A percentile compares a stretch with the other conserved stretches of the same genome.
These are phyloP conservation scores for Tricholoma terreum DNA, from an alignment of 768 basidiomycete species.

Conservation along the genomic window DNA sequence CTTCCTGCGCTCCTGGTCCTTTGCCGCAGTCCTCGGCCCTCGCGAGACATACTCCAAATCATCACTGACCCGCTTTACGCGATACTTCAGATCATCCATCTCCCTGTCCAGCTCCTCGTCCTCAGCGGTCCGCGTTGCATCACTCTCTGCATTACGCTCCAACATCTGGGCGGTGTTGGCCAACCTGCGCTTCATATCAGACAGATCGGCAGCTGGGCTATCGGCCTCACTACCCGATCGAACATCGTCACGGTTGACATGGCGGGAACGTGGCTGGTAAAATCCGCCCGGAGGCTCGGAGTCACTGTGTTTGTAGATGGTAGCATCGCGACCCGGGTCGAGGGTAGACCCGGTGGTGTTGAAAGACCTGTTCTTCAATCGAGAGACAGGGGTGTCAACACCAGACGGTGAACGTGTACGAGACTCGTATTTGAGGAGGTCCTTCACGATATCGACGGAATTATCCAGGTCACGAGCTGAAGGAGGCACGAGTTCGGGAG, in stretches of 20 bases:
- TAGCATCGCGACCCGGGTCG: slow-evolving; percentile 76
- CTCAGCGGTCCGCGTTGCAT: slow-evolving; percentile 61
- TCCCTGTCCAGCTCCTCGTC: slow-evolving; percentile 92
- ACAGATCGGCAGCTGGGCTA: slow-evolving; percentile 61
- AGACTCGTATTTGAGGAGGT: slow-evolving; percentile 82
- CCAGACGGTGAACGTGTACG: slow-evolving; percentile 64
- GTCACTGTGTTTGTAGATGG: slow-evolving; percentile 84
- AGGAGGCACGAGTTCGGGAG: slow-evolving; percentile 86
- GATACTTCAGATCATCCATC: slow-evolving; percentile 79
- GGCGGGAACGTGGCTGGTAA: slow-evolving; percentile 80
- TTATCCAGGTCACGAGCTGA: slow-evolving; percentile 86
- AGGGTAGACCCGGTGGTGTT: slow-evolving; percentile 47
- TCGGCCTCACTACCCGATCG: slow-evolving; percentile 70
- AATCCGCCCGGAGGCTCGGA: slow-evolving; percentile 55
- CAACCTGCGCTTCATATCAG: slow-evolving; percentile 84
- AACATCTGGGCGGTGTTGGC: slow-evolving; percentile 77
- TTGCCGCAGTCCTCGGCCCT: slow-evolving; percentile 64
- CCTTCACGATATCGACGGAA: slow-evolving; percentile 87
- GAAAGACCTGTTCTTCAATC: slow-evolving; percentile 71
- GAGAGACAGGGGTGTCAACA: slow-evolving; percentile 53
- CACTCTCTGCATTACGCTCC: slow-evolving; percentile 67
- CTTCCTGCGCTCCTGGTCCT: slow-evolving; percentile 88
- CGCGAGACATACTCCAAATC: slow-evolving; percentile 86
- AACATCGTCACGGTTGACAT: slow-evolving; percentile 81
- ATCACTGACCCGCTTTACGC: slow-evolving; percentile 83